Evolutionary conservation across 2,329 filamentous ascomycete genomes (phyloP), one percentile per base, ranked within the genome.

Genomic region (Cryoendolithus antarcticus): DNA sequence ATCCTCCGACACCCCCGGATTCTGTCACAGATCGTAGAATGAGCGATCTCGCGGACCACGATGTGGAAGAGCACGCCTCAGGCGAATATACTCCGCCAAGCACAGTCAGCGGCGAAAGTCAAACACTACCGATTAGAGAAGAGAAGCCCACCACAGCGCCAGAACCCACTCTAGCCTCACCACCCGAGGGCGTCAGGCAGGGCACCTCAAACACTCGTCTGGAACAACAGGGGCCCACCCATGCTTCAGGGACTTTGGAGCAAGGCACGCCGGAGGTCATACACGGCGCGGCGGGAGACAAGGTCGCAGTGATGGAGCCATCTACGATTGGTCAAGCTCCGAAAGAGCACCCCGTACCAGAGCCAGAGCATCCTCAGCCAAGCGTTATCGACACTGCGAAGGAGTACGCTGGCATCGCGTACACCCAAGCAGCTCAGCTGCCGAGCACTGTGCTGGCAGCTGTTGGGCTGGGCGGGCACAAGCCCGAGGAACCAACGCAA

Each of bases 271-370:
- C 67, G 4, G 58, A 62, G 3, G 49, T 58, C 5, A 58, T 59
- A 13, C 52, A 62, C 38, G 61, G 67, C 42, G 62, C 62, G 9
- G 50, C 63, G 43, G 64, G 66, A 37, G 64, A 66, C 41, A 63
- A 62, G 47, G 63, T 62, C 9, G 54, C 57, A 6, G 61, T 65
- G 4, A 66, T 69, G 58, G 67, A 70, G 45, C 63, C 67, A 9
- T 51, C 52, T 37, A 70, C 66, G 8, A 58, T 70, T 19, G 65
- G 66, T 2, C 67, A 70, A 47, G 66, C 65, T 35, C 62, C 64
- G 6, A 70, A 70, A 49, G 64, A 68, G 35, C 60, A 62, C 28
- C 56, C 62, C 1, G 49, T 63, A 3, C 51, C 54, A 2, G 37
- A 47, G 4, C 21, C 42, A 6, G 52, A 53, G 7, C 52, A 58